phyloP scores from a whole-genome alignment of 1,284 basidiomycete genomes.

The Tilletiopsis washingtonensis region DNA sequence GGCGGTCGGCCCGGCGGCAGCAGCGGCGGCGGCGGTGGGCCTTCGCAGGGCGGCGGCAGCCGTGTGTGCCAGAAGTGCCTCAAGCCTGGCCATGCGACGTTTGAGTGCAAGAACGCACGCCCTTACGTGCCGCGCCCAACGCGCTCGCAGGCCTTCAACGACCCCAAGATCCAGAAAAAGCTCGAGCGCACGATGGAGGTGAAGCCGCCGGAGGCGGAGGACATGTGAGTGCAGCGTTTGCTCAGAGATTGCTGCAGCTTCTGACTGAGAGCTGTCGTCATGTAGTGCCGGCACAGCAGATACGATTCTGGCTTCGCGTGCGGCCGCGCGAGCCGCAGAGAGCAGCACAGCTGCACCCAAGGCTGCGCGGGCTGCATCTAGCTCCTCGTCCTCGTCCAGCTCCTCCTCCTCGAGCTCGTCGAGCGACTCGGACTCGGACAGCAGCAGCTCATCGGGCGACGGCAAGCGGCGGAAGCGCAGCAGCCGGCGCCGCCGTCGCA shows the following conservation, averaged over 20 bases:
- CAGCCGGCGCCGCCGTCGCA: no score
- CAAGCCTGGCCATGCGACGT: conserved; percentile 7
- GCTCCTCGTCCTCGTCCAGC: neutral
- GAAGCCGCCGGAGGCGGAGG: neutral
- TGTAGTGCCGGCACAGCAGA: neutral
- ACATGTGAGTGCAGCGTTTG: neutral
- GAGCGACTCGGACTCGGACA: no score
- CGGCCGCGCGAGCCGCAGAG: no score
- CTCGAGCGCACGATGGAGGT: conserved; percentile 1
- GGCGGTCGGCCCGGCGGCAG: no score
- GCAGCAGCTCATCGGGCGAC: no score
- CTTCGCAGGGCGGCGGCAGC: neutral
- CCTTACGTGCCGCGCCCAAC: conserved; percentile 6
- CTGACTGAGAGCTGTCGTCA: neutral
- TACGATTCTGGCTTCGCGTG: neutral
- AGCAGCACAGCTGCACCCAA: no score
- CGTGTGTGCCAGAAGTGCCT: conserved; percentile 9
- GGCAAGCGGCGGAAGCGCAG: no score
- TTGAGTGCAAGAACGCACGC: conserved; percentile 7
- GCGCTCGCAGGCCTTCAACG: conserved; percentile 2
- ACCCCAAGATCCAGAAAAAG: conserved; percentile 9
- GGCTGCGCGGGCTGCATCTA: neutral
- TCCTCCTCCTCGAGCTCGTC: no score
- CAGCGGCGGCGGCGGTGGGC: neutral
- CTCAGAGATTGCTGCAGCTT: neutral